These are phyloP conservation scores for Neostapfia colusana DNA, from an alignment of 176 grass and related monocot genomes.

Conservation along the genomic window DNA sequence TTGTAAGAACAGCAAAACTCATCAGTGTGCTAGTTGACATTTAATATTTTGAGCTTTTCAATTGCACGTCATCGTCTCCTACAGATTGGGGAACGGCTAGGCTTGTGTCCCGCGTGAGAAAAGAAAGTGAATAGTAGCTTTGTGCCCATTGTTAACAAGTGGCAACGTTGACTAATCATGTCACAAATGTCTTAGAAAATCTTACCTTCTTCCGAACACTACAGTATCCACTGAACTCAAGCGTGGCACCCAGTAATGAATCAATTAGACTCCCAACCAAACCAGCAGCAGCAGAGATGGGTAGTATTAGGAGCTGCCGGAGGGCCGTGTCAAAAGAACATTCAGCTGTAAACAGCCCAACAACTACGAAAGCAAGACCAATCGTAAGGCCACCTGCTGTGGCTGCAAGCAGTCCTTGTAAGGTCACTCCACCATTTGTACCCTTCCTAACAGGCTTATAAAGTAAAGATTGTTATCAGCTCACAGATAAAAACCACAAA, in stretches of 20 bases:
- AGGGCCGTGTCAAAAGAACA: conserved; percentile 58
- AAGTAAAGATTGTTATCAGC: conserved; percentile 31
- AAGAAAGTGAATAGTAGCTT: background rate
- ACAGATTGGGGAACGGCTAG: conserved; percentile 9
- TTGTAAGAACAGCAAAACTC: background rate
- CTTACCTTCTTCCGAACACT: conserved; percentile 84
- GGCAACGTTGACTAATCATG: background rate
- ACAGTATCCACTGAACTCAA: conserved; percentile 93
- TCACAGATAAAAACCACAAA: conserved; percentile 27
- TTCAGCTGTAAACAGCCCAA: conserved; percentile 72
- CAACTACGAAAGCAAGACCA: conserved; percentile 55
- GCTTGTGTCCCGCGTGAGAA: background rate
- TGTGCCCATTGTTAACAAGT: conserved; percentile 16
- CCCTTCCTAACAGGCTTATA: conserved; percentile 80
- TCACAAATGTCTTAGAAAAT: conserved; percentile 28
- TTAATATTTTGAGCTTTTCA: background rate
- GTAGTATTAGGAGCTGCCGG: conserved; percentile 64
- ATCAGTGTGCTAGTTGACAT: background rate
- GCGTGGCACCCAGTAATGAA: conserved; percentile 89
- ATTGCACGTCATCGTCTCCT: conserved; percentile 4
- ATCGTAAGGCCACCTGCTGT: conserved; percentile 70
- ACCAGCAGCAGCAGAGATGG: conserved; percentile 68
- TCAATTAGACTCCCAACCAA: conserved; percentile 88
- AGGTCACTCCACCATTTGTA: conserved; percentile 86
- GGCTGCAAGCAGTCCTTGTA: conserved; percentile 76